Conservation (phyloP, 768 basidiomycete species). For the Auricularia heimuer region DNA sequence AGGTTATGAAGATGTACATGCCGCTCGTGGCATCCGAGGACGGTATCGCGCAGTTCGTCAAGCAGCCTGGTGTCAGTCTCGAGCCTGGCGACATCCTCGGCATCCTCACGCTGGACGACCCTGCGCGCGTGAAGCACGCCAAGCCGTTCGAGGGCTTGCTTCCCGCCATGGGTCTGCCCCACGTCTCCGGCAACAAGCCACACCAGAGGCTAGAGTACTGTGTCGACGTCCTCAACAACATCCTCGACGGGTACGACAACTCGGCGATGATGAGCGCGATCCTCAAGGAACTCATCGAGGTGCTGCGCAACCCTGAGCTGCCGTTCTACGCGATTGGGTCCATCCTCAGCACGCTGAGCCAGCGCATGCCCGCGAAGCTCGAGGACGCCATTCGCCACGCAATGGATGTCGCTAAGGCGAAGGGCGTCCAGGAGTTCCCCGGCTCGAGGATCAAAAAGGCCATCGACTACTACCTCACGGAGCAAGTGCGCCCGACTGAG, state of each 20-base stretch:
- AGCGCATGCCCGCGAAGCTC: slow-evolving; percentile 85
- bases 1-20: slow-evolving; percentile 99
- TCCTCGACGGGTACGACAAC: slow-evolving; percentile 95
- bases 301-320: slow-evolving; percentile 75
- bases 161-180: slow-evolving; percentile 77
- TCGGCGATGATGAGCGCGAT: slow-evolving; percentile 81
- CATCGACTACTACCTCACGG: slow-evolving; percentile 76
- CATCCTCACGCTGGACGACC: slow-evolving; percentile 93
- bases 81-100: slow-evolving; percentile 97
- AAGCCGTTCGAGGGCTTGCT: slow-evolving; percentile 96
- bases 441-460: slow-evolving; percentile 76
- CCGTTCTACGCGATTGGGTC: slow-evolving; percentile 80
- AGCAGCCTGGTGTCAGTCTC: slow-evolving; percentile 94
- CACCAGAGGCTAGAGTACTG: slow-evolving; percentile 76
- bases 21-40: slow-evolving; percentile 90
- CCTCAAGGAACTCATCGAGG: slow-evolving; percentile 75
- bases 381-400: slow-evolving; percentile 75
- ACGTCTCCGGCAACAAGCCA: slow-evolving; percentile 78
- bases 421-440: slow-evolving; percentile 75
- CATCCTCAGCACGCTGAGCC: slow-evolving; percentile 79
- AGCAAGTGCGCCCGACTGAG: slow-evolving; percentile 72
- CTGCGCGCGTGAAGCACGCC: slow-evolving; percentile 91
- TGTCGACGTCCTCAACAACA: slow-evolving; percentile 72
- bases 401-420: slow-evolving; percentile 67
- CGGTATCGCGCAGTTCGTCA: slow-evolving; percentile 89